Evolutionary conservation across 371 early-diverging fungal genomes (phyloP).

Genomic region (Parasitella parasitica): DNA sequence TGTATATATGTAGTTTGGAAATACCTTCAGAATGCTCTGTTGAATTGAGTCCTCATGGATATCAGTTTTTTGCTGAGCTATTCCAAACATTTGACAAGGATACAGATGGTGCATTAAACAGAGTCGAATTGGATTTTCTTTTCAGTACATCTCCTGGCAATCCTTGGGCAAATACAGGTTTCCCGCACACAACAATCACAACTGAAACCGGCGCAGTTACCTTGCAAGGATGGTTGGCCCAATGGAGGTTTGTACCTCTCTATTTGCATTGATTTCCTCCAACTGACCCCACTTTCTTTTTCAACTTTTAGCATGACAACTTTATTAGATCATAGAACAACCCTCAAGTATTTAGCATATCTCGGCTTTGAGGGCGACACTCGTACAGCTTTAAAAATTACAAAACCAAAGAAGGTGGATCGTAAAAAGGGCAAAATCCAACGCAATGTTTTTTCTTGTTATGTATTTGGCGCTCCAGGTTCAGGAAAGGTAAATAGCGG

Average conservation of each 20-base stretch:
- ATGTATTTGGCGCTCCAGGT: slow-evolving; percentile 92
- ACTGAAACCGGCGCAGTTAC: slow-evolving; percentile 88
- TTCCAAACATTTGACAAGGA: slow-evolving; percentile 95
- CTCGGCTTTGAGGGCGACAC: slow-evolving; percentile 90
- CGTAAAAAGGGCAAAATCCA: slow-evolving; percentile 82
- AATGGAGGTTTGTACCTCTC: slow-evolving; percentile 66
- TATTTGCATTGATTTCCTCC: too few relatives aligned
- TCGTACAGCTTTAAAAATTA: slow-evolving; percentile 70
- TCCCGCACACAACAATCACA: slow-evolving; percentile 91
- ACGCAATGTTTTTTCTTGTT: slow-evolving; percentile 87
- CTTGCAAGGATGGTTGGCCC: slow-evolving; percentile 94
- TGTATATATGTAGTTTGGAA: slow-evolving; percentile 67
- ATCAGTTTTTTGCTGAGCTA: slow-evolving; percentile 93
- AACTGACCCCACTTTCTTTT: too few relatives aligned
- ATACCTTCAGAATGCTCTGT: slow-evolving; percentile 87
- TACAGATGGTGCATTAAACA: slow-evolving; percentile 91
- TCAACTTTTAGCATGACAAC: slow-evolving; percentile 93
- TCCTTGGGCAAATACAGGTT: slow-evolving; percentile 85
- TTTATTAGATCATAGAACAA: slow-evolving; percentile 82
- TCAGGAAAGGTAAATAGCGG: slow-evolving; percentile 87
- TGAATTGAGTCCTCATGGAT: slow-evolving; percentile 91
- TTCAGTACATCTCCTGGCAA: slow-evolving; percentile 88
- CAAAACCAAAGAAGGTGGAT: slow-evolving; percentile 62
- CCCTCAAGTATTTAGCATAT: slow-evolving; percentile 91
- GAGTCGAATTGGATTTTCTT: slow-evolving; percentile 79